A percentile compares a stretch with the other conserved stretches of the same genome.
Evolutionary conservation across 2,329 filamentous ascomycete genomes (phyloP).

Genomic region (Fusarium incarnatum): DNA sequence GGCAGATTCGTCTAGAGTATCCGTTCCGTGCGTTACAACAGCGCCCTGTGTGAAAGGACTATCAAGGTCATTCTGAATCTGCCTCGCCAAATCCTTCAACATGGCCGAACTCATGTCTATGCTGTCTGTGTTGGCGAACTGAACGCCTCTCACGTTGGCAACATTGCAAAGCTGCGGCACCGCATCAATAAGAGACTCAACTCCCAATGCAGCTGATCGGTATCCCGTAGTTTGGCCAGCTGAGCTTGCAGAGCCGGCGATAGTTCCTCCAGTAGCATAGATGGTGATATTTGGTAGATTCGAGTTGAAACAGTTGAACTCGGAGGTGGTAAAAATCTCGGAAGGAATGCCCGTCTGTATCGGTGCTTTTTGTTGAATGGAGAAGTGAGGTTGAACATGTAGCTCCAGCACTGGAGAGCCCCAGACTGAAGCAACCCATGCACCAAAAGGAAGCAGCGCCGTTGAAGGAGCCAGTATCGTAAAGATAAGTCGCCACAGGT

Average conservation of each 20-base stretch:
- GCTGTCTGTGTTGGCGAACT: conserved; percentile 63
- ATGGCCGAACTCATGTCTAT: conserved; percentile 61
- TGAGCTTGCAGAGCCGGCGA: conserved; percentile 63
- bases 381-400: conserved; percentile 34
- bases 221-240: conserved; percentile 61
- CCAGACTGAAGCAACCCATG: conserved; percentile 45
- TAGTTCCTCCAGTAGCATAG: conserved; percentile 69
- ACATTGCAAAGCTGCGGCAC: conserved; percentile 66
- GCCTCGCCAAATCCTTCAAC: conserved; percentile 60
- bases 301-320: conserved; percentile 44
- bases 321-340: conserved; percentile 21
- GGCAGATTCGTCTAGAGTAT: conserved; percentile 72
- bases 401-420: conserved; percentile 43
- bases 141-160: conserved; percentile 65
- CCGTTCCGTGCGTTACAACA: conserved; percentile 73
- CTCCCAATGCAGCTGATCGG: conserved; percentile 57
- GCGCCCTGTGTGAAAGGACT: conserved; percentile 58
- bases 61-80: conserved; percentile 62
- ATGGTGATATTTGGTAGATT: conserved; percentile 66
- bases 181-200: conserved; percentile 63
- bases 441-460: conserved; percentile 38
- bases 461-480: conserved; percentile 42
- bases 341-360: conserved; percentile 22
- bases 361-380: conserved; percentile 34
- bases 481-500: conserved; percentile 41